Evolutionary conservation across 208 protist species (phyloP).

Genomic region (Leishmania amazonensis): DNA sequence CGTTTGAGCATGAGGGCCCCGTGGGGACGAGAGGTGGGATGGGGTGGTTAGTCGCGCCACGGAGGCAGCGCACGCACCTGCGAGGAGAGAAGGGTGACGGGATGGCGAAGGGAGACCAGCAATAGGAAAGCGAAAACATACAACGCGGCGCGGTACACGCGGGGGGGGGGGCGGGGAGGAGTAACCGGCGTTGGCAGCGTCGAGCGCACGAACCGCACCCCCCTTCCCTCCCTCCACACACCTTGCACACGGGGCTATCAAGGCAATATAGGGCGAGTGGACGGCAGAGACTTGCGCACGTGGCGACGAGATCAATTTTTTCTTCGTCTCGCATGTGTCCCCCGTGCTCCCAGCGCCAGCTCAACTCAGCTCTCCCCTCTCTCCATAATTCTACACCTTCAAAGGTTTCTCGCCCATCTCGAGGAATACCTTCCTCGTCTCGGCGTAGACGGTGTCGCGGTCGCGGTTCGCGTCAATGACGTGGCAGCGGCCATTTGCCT

Average conservation of each 20-base stretch:
- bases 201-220: too few species aligned
- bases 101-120: neutral
- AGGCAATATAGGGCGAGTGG: neutral
- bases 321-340: neutral
- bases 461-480: constrained; percentile 70
- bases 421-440: constrained; percentile 54
- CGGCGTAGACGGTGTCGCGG: constrained; percentile 67
- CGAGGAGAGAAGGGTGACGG: neutral
- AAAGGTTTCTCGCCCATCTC: constrained; percentile 45
- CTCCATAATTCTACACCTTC: constrained; percentile 9
- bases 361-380: neutral
- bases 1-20: neutral
- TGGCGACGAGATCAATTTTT: neutral
- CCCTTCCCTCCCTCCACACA: neutral
- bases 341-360: neutral
- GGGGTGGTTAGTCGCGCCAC: neutral
- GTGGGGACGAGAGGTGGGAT: neutral
- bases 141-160: too few species aligned
- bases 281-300: neutral
- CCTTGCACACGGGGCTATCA: neutral
- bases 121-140: neutral
- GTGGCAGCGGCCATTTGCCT: constrained; percentile 54
- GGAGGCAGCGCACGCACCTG: neutral
- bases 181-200: neutral
- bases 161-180: neutral